Evolutionary conservation across 2,329 filamentous ascomycete genomes (phyloP), one percentile per base, ranked within the genome.

Genomic region (Aphanoascus verrucosus): DNA sequence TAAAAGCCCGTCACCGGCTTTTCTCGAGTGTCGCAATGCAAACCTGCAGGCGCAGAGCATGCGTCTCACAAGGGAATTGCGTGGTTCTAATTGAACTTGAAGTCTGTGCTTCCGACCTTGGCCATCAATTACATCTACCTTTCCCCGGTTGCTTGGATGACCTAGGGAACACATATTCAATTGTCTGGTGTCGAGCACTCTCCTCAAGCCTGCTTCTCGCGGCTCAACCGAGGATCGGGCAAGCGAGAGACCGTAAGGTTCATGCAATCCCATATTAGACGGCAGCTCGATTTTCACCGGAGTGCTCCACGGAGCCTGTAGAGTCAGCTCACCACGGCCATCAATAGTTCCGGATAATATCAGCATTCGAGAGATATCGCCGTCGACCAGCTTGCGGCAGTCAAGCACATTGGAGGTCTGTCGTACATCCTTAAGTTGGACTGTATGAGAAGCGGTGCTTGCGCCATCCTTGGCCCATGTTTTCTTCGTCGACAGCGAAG

Each of bases 281-380:
- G 85, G 83, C 1, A 88, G 68, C 0, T 77, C 72, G n/a, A 89
- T 70, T 42, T 81, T 81, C n/a, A 82, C 80, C 11, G 85, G 74
- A 50, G 78, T 77, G 54, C 83, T 83, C 86, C 86, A 90, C 0
- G 85, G 85, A 5, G 84, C 84, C 66, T 89, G 85, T 8, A 87
- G 71, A 59, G 83, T 86, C 14, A 91, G 68, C 62, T 85, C 81
- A 45, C 80, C 78, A 31, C 77, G 76, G 1, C 84, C 83, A 58
- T 81, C 74, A 49, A 77, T 76, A 20, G 81, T 79, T 60, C 84
- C 79, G 2, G 82, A 85, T 12, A 91, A 70, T 23, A 86, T 81
- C 2, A 89, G 70, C 49, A 90, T 84, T 58, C 83, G 81, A 32
- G 83, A 81, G 52, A 85, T 74, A 23, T 77, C 73, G 1, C 82